A percentile compares a stretch with the other conserved stretches of the same genome.
Evolutionary conservation across 371 early-diverging fungal genomes (phyloP).

Genomic region (Mortierella sp.): DNA sequence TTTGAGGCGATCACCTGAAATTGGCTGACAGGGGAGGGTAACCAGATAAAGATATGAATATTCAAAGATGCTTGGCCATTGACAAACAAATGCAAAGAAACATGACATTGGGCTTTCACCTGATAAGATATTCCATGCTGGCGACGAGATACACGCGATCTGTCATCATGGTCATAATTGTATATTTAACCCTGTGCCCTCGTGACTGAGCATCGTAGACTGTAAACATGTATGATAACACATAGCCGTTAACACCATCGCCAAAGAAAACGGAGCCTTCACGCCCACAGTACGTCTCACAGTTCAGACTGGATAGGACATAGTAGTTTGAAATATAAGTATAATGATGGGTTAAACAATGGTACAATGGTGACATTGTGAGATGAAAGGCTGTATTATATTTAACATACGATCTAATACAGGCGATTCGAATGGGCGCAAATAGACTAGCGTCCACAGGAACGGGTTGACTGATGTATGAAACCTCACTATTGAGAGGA

Average conservation of each 20-base stretch:
- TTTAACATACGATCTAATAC: constrained; percentile 54
- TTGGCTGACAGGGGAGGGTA: constrained; percentile 52
- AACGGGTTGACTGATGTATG: constrained; percentile 49
- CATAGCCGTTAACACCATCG: constrained; percentile 79
- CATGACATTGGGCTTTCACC: constrained; percentile 59
- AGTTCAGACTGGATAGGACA: constrained; percentile 63
- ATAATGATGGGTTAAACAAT: background rate
- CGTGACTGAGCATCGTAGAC: constrained; percentile 77
- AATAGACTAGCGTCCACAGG: constrained; percentile 54
- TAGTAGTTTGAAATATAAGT: too few relatives aligned
- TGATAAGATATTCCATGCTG: constrained; percentile 78
- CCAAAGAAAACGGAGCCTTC: constrained; percentile 84
- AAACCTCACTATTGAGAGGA: constrained; percentile 39
- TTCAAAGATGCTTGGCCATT: background rate
- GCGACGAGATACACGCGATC: constrained; percentile 77
- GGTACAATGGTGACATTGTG: background rate
- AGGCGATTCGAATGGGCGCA: constrained; percentile 56
- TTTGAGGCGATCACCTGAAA: constrained; percentile 70
- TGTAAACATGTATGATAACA: constrained; percentile 81
- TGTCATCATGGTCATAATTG: constrained; percentile 77
- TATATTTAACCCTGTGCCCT: constrained; percentile 75
- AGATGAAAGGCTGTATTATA: background rate
- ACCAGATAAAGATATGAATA: background rate
- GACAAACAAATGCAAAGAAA: background rate
- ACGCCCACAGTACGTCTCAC: constrained; percentile 77